Evolutionary conservation across 805 yeast genomes (phyloP), one percentile per base, ranked within the genome.

Genomic region (Candida sanyiensis): DNA sequence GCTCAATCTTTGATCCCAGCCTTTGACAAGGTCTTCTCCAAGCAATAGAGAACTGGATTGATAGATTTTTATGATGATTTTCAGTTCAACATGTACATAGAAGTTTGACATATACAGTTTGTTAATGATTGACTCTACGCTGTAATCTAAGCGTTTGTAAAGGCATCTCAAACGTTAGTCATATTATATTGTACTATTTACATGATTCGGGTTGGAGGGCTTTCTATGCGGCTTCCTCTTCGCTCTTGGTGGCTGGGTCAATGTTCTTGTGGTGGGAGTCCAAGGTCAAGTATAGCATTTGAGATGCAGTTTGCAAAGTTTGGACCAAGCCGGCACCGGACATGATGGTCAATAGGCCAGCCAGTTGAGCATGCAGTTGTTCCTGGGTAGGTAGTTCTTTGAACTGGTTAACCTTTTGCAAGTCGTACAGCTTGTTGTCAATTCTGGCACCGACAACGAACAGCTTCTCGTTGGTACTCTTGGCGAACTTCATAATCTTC

Each of bases 1-100:
- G 98, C 98, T 31, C 98, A 90, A 70, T 75, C 96, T 28, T 77
- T 93, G 69, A 93, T 93, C 52, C 98, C 98, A 44, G 95, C 95
- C 44, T 88, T 89, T 55, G 98, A 93, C 63, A 77, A 77, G 51
- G 50, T 82, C 42, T 62, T 86, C 48, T 66, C 38, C 11, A 48
- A 50, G 36, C 43, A 31, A 20, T 19, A 28, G 17, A 27, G 17
- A 24, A 15, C 29, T 15, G 17, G 33, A 19, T 22, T 21, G 25
- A 22, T 12, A 23, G 23, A n/a, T 11, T n/a, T 8, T 12, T 23
- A 13, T 26, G 18, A 16, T 34, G 17, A 17, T 12, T 12, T 35
- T 35, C 32, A 28, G 23, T 30, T 32, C 31, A n/a, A n/a, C n/a
- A 27, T 43, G 44, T 43, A 39, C 18, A 40, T 43, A 39, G 36